Conservation (phyloP, 345 rosid genomes). For the Xanthoceras sorbifolium region DNA sequence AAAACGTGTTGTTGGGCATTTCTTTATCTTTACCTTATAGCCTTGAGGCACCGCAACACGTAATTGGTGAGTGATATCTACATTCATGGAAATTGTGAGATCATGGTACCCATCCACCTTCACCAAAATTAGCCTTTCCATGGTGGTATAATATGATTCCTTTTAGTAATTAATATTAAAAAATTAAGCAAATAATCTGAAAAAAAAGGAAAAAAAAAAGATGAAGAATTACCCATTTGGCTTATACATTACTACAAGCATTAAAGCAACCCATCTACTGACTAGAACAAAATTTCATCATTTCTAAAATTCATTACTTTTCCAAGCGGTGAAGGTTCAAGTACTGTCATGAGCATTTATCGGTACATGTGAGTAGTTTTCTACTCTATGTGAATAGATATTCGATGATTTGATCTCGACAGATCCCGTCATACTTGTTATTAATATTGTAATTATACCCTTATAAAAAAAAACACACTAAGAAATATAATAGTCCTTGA, state of each 20-base stretch:
- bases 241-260: background rate
- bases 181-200: background rate
- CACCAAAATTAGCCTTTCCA: slow-evolving; percentile 1
- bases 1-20: slow-evolving; percentile 22
- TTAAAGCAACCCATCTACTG: background rate
- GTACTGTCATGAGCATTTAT: too few species aligned
- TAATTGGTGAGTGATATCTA: slow-evolving; percentile 24
- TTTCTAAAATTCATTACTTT: too few species aligned
- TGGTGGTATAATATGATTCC: background rate
- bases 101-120: too few species aligned
- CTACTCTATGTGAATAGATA: too few species aligned
- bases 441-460: too few species aligned
- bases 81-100: slow-evolving; percentile 17
- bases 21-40: slow-evolving; percentile 13
- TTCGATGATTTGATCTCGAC: too few species aligned
- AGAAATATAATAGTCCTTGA: too few species aligned
- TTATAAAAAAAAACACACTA: too few species aligned
- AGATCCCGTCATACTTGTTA: too few species aligned
- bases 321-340: too few species aligned
- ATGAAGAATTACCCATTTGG: background rate
- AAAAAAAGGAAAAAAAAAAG: background rate
- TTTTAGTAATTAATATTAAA: background rate
- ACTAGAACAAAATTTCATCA: background rate
- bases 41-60: background rate
- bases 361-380: too few species aligned